Percentiles rank a stretch among this genome's conserved stretches.
Evolutionary conservation across 208 protist genomes (phyloP).

Genomic region (Leishmania braziliensis): DNA sequence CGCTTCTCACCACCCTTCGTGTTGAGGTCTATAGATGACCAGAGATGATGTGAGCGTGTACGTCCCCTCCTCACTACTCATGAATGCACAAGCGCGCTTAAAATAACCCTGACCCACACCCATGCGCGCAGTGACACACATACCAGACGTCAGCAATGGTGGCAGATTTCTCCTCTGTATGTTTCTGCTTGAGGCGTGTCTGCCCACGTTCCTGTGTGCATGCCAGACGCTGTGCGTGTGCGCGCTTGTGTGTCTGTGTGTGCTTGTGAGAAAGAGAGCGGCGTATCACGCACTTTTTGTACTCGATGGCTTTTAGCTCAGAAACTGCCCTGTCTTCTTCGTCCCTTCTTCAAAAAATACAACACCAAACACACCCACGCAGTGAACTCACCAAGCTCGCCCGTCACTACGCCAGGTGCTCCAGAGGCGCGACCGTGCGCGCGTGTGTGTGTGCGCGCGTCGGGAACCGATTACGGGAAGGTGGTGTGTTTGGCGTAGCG

Average conservation of each 20-base stretch:
- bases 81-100: background rate
- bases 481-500: background rate
- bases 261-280: background rate
- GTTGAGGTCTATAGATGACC: constrained; percentile 1
- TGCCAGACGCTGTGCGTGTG: background rate
- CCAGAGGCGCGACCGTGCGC: background rate
- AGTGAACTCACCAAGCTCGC: background rate
- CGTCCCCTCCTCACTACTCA: background rate
- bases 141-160: background rate
- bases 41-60: background rate
- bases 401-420: background rate
- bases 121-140: background rate
- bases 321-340: background rate
- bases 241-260: background rate
- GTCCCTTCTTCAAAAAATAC: background rate
- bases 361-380: background rate
- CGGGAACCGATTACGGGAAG: background rate
- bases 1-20: constrained; percentile 10
- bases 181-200: background rate
- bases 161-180: background rate
- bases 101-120: background rate
- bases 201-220: background rate
- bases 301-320: background rate
- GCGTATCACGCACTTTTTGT: background rate
- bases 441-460: background rate